phyloP scores from a whole-genome alignment of 495 filamentous ascomycete species.

The Penicillium cataractarum region DNA sequence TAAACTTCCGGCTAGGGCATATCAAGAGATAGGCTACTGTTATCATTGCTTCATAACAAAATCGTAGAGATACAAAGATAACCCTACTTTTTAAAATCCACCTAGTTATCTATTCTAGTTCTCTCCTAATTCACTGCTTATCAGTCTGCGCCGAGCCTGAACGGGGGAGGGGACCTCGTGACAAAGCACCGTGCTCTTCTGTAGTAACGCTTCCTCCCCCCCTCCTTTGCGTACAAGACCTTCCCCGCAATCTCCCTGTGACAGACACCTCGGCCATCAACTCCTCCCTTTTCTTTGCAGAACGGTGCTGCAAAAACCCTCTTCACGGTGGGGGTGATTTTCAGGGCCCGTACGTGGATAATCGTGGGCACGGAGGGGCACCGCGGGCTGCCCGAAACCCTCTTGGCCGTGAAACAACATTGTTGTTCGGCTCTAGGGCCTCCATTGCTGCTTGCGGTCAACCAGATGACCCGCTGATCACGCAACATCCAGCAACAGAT shows the following conservation, averaged over 20 bases:
- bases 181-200: constrained; percentile 10
- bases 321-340: neutral
- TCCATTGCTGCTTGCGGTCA: constrained; percentile 28
- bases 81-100: too few species aligned
- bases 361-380: neutral
- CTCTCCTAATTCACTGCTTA: neutral
- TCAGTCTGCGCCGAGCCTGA: neutral
- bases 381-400: neutral
- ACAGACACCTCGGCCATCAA: neutral
- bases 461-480: constrained; percentile 30
- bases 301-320: neutral
- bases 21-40: neutral
- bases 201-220: neutral
- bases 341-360: neutral
- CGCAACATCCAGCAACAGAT: constrained; percentile 22
- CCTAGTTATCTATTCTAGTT: neutral
- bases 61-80: too few species aligned
- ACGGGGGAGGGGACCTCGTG: constrained; percentile 9
- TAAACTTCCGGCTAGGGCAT: neutral
- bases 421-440: neutral
- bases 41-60: too few species aligned
- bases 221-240: neutral
- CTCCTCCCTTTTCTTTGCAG: neutral
- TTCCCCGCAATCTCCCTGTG: constrained; percentile 2
- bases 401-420: constrained; percentile 1